Base-by-base conservation (phyloP, 768 basidiomycete species). In the Tricholoma bakamatsutake region DNA sequence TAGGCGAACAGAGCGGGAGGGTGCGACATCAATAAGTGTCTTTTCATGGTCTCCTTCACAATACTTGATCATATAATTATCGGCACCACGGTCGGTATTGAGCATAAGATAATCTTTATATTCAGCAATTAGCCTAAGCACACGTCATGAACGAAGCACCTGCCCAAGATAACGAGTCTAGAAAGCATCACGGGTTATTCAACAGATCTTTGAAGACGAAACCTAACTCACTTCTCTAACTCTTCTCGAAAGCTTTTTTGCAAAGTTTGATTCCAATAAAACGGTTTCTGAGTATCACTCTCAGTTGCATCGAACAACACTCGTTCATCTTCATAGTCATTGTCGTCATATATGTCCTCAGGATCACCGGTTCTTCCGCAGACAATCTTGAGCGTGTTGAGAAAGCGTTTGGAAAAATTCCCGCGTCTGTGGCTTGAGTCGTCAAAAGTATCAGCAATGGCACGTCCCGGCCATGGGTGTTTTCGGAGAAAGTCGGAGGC, bases 31-130 rank as follows among this genome's bases (percentile, higher is more conserved):
- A 28, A 93, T 84, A 43, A 88, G 76, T 0, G 84, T 72, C 66
- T 88, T 90, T 59, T 90, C 89, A 55, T 88, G 87, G 39, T 82
- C 84, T 43, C 80, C 86, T 70, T 90, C 88, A 66, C 91, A 93
- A 66, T 86, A 90, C 68, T 90, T 93, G 71, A 93, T 88, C 91
- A 93, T 93, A 69, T 89, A 93, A 68, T 93, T 92, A 73, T 93
- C 91, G 1, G 90, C 86, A 35, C 80, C 87, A 50, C 92, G 83
- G 66, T 93, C 93, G 17, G 93, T 95, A 68, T 94, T 95, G 52
- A 92, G 82, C 87, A 95, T 95, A 43, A 96, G 76, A 70, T 88
- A 93, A 70, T 95, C 92, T 89, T 51, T 53, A 42, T 35, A 46
- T 52, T 55, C 30, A 51, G 45, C 24, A 31, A 10, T 43, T 34